Evolutionary conservation across 2,329 filamentous ascomycete species (phyloP), one percentile per base, ranked within the genome.

Genomic region (Talaromyces sp.): DNA sequence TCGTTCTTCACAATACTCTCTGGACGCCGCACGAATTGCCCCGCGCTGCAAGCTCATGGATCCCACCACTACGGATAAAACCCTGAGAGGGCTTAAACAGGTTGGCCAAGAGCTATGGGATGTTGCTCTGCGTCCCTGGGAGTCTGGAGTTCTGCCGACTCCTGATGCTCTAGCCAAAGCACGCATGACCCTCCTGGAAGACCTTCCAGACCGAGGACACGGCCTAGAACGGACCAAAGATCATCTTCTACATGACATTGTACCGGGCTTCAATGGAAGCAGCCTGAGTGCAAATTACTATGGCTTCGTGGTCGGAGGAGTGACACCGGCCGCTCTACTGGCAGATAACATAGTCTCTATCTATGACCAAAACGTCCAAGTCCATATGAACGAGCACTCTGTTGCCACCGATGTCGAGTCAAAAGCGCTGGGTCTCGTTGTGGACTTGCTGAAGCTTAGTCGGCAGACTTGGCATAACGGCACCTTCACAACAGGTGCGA

Each of bases 241-340:
- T 16, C 78, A 81, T 62, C 68, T 81, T n/a, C 28, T 77, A 4
- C 62, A 75, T 23, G 73, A 78, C 42, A 72, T 81, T 52, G 72
- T 78, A 5, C 78, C 79, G 0, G 89, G 83, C 1, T 82, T 95
- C 63, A 92, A 88, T 68, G 83, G 81, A 16, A 84, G 86, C 69
- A 87, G 86, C 66, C 82, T 84, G 50, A 86, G 84, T 51, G 75
- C 86, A 10, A 85, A 87, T 60, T 96, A 96, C 80, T 96, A 91
- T 73, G 93, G 92, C 63, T 96, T 97, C 73, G 89, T 97, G 5
- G 96, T 89, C 0, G 94, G 94, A 52, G 90, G 91, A 14, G 81
- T 83, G 7, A 90, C 93, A 0, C 91, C 92, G 5, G 86, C 92
- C 28, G 92, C 92, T 34, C 83, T 89, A 67, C 85, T 91, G 59